Percentiles rank a stretch among this genome's conserved stretches.
Evolutionary conservation across 1,284 basidiomycete species (phyloP).

Genomic region (Blastosporella zonata): DNA sequence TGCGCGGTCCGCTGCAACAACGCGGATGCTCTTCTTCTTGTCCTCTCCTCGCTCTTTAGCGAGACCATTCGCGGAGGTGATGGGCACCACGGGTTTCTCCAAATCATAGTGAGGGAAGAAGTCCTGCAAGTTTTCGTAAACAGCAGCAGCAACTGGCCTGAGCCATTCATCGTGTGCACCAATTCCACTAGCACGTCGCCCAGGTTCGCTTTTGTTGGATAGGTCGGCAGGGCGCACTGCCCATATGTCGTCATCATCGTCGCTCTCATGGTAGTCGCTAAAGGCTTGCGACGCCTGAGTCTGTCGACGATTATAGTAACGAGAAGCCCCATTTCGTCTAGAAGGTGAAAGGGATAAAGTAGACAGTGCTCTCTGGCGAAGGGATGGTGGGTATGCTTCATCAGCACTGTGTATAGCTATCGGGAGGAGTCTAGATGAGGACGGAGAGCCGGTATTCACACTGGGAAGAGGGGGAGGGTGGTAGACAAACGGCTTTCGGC

Average conservation of each 20-base stretch:
- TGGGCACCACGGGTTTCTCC: constrained; percentile 71
- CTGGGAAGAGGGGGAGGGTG: constrained; percentile 19
- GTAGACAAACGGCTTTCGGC: constrained; percentile 16
- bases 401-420: neutral
- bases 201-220: neutral
- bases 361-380: neutral
- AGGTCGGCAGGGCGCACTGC: constrained; percentile 28
- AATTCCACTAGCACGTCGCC: constrained; percentile 5
- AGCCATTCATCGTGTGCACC: constrained; percentile 31
- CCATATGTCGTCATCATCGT: constrained; percentile 27
- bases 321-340: neutral
- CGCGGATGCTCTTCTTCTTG: constrained; percentile 72
- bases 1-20: constrained; percentile 67
- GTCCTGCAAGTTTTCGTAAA: constrained; percentile 82
- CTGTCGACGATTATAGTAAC: neutral
- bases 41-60: constrained; percentile 19
- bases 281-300: constrained; percentile 1
- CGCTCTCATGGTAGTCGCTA: constrained; percentile 20
- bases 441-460: constrained; percentile 12
- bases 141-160: constrained; percentile 81
- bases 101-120: constrained; percentile 93
- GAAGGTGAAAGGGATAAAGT: neutral
- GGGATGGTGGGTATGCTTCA: constrained; percentile 7
- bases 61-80: constrained; percentile 42
- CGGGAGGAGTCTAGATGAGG: constrained; percentile 18